Base-by-base conservation (phyloP, 495 filamentous ascomycete species). In the Monascus purpureus region DNA sequence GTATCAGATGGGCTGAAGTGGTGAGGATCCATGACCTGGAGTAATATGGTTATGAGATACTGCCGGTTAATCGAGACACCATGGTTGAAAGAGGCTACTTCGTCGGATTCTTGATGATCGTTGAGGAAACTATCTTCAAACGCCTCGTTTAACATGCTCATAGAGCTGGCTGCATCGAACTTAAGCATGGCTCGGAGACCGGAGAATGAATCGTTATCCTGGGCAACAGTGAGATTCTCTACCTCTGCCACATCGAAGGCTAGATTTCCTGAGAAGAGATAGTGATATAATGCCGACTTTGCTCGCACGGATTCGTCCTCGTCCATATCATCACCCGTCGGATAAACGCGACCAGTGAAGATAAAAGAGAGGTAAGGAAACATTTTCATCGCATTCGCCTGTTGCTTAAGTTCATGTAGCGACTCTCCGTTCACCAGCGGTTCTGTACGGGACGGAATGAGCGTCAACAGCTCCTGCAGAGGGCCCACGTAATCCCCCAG, bases 61-160 rank as follows among this genome's bases (percentile, higher is more conserved):
- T 95, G 90, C 17, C 90, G 72, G 41, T 92, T 87, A 33, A 95
- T 74, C 6, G 79, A 82, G 22, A 77, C 52, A 1, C 76, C 75
- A 13, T 52, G 39, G 9, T 46, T 33, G 6, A 47, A 35, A 22
- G 20, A 9, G 4, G 5, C 20, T 14, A 29, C 39, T 13, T 60
- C 57, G 7, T 59, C 57, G 13, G 42, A 33, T 13, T 56, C 55
- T 14, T 56, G 47, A 28, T 56, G 47, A 28, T 83, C 79, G 46
- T 95, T 96, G 31, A 97, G 66, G 39, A 93, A 97, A 5, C 75
- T 65, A 47, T 97, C 87, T 51, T 97, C 90, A 43, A 97, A 97
- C 6, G 90, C 90, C 55, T 97, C 90, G 42, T 97, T 96, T 13
- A 97, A 58, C 42, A 88, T 85, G 55, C 87, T 95, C 53, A 97